phyloP scores from a whole-genome alignment of 768 basidiomycete genomes.

The Lactifluus volemus region DNA sequence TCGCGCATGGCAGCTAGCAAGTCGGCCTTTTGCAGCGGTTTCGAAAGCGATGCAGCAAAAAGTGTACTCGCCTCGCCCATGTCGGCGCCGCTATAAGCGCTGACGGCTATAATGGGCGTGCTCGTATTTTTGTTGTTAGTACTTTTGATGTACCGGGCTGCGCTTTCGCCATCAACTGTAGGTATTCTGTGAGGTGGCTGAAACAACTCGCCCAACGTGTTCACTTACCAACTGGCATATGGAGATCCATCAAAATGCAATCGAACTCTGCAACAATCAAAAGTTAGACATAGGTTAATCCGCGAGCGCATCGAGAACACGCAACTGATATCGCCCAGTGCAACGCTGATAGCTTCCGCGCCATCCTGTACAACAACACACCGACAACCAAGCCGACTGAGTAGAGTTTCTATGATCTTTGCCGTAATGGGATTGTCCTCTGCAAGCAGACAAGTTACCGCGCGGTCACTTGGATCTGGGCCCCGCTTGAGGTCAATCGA shows the following conservation, averaged over 20 bases:
- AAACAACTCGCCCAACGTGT: constrained; percentile 16
- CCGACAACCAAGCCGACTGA: constrained; percentile 90
- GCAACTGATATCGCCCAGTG: constrained; percentile 92
- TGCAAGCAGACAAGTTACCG: constrained; percentile 89
- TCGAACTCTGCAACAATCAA: constrained; percentile 66
- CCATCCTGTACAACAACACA: constrained; percentile 95
- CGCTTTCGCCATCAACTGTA: constrained; percentile 88
- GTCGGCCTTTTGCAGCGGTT: constrained; percentile 86
- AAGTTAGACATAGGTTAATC: constrained; percentile 2
- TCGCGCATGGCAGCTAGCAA: constrained; percentile 71
- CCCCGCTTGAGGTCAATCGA: constrained; percentile 73
- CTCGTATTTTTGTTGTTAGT: constrained; percentile 92
- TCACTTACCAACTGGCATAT: constrained; percentile 86
- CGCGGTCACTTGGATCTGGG: constrained; percentile 72
- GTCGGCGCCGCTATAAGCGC: constrained; percentile 74
- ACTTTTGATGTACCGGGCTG: constrained; percentile 94
- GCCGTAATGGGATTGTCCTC: constrained; percentile 98
- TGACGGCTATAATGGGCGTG: constrained; percentile 89
- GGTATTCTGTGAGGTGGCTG: constrained; percentile 3
- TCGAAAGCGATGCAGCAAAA: constrained; percentile 75
- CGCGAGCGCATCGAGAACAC: constrained; percentile 19
- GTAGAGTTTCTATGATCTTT: constrained; percentile 92
- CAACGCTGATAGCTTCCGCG: constrained; percentile 93
- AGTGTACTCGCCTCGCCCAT: constrained; percentile 54
- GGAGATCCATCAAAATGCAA: constrained; percentile 89